These are phyloP conservation scores for Blepharisma japonicum DNA, from an alignment of 73 alveolate genomes.

Conservation along the genomic window DNA sequence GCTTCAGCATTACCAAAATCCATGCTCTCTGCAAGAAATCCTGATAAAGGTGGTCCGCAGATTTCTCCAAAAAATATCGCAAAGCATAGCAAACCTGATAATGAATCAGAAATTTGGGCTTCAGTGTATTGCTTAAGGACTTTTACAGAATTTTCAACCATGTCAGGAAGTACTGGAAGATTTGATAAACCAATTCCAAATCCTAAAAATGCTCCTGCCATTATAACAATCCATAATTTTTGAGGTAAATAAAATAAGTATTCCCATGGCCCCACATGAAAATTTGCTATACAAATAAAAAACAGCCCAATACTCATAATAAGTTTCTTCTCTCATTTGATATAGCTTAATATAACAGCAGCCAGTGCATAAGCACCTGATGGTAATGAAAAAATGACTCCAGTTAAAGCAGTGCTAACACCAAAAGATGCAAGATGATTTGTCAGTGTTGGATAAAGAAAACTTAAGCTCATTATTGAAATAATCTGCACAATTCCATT, in stretches of 20 bases:
- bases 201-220: background rate
- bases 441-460: too few species aligned
- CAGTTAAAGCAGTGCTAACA: too few species aligned
- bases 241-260: background rate
- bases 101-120: background rate
- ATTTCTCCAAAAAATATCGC: background rate
- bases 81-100: background rate
- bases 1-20: background rate
- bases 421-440: too few species aligned
- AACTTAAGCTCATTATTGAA: too few species aligned
- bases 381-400: too few species aligned
- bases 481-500: too few species aligned
- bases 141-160: background rate
- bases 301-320: too few species aligned
- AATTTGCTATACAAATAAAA: too few species aligned
- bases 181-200: background rate
- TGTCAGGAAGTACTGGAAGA: background rate
- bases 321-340: too few species aligned
- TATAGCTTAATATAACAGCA: too few species aligned
- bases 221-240: background rate
- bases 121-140: background rate
- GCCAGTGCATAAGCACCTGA: too few species aligned
- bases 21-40: background rate
- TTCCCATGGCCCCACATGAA: too few species aligned
- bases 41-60: background rate